phyloP scores from a whole-genome alignment of 768 basidiomycete genomes.

The Strobilomyces dryophilus region DNA sequence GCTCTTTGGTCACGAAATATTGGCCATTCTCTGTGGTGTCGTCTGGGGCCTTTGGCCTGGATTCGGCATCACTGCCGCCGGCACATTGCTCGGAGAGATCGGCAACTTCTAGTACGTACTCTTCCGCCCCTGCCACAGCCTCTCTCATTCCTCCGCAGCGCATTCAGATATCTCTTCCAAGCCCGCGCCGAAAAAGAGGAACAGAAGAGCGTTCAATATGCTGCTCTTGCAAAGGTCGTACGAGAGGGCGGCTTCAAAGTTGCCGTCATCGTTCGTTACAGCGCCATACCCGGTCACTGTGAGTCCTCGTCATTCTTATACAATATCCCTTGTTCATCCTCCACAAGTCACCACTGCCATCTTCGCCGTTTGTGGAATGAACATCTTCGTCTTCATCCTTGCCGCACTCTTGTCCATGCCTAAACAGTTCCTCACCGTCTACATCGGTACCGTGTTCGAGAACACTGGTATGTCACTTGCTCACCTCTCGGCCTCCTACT shows the following conservation, averaged over 20 bases:
- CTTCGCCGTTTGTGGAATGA: conserved; percentile 88
- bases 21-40: conserved; percentile 82
- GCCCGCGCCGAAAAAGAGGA: conserved; percentile 75
- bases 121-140: no score
- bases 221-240: conserved; percentile 62
- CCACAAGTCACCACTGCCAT: conserved; percentile 76
- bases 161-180: conserved; percentile 78
- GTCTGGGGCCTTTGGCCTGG: conserved; percentile 89
- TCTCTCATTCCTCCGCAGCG: conserved; percentile 39
- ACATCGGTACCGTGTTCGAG: conserved; percentile 79
- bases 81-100: conserved; percentile 81
- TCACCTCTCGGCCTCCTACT: background rate
- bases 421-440: conserved; percentile 90
- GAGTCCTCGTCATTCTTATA: conserved; percentile 22
- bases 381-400: conserved; percentile 66
- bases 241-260: conserved; percentile 87
- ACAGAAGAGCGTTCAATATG: conserved; percentile 52
- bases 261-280: conserved; percentile 70
- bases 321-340: background rate
- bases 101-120: conserved; percentile 80
- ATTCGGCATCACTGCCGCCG: conserved; percentile 81
- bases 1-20: conserved; percentile 91
- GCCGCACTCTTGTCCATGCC: conserved; percentile 83
- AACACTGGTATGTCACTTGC: conserved; percentile 21
- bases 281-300: conserved; percentile 88